Percentiles rank a stretch among this genome's conserved stretches.
These are phyloP conservation scores for Medicago ruthenica DNA, from an alignment of 306 rosid genomes.

Conservation along the genomic window DNA sequence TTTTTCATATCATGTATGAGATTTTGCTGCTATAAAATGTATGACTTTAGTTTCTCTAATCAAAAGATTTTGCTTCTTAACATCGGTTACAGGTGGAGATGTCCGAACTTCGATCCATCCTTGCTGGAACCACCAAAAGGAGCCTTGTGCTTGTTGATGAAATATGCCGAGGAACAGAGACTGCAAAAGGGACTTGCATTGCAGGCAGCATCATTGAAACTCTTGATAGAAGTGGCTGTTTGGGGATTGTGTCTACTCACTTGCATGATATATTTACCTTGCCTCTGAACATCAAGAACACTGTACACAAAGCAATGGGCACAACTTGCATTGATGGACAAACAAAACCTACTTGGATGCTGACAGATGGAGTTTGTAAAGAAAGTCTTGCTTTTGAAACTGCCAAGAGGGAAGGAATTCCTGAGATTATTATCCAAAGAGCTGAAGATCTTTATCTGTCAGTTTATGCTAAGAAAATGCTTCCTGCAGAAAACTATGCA, in stretches of 20 bases:
- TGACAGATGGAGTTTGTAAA: conserved; percentile 78
- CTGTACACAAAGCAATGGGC: conserved; percentile 84
- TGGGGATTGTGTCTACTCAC: conserved; percentile 96
- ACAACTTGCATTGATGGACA: conserved; percentile 64
- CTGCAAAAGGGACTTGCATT: conserved; percentile 95
- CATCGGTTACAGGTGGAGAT: conserved; percentile 80
- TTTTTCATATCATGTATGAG: no score
- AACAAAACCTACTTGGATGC: conserved; percentile 86
- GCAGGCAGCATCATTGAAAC: conserved; percentile 93
- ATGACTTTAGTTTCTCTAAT: no score
- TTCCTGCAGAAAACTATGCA: conserved; percentile 42
- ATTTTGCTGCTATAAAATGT: no score
- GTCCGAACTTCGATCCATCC: conserved; percentile 89
- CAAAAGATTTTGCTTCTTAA: neutral
- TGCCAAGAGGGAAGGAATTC: conserved; percentile 81
- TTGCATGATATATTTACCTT: conserved; percentile 81
- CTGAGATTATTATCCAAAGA: conserved; percentile 73
- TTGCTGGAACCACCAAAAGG: conserved; percentile 69
- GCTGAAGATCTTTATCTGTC: conserved; percentile 78
- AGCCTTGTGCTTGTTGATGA: conserved; percentile 96
- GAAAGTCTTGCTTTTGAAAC: conserved; percentile 99
- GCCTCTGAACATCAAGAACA: conserved; percentile 74
- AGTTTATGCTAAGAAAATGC: conserved; percentile 54
- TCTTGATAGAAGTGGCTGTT: conserved; percentile 78
- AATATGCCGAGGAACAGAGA: conserved; percentile 98